A percentile compares a stretch with the other conserved stretches of the same genome.
These are phyloP conservation scores for Hygrocybe punicea DNA, from an alignment of 768 basidiomycete genomes.

Conservation along the genomic window DNA sequence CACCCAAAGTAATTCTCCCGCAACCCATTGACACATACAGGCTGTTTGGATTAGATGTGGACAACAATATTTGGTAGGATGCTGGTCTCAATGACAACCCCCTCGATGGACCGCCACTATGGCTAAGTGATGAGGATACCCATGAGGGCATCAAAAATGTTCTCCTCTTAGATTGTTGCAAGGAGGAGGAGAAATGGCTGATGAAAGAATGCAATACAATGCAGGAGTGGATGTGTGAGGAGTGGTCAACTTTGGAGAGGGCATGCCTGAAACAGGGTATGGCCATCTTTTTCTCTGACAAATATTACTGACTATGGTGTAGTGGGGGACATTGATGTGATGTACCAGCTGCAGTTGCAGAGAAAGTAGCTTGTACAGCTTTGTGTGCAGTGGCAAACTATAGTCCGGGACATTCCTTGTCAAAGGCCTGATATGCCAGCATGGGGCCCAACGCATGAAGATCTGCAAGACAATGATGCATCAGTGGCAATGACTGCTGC, in stretches of 20 bases:
- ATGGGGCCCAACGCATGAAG: background rate
- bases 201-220: background rate
- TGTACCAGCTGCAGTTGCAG: background rate
- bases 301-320: background rate
- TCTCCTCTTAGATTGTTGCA: background rate
- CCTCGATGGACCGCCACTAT: background rate
- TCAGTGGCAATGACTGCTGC: too few relatives aligned
- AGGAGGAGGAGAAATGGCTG: background rate
- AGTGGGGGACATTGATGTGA: background rate
- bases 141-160: background rate
- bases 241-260: background rate
- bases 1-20: constrained; percentile 18
- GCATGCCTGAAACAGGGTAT: background rate
- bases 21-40: constrained; percentile 13
- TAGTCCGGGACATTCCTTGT: background rate
- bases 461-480: background rate
- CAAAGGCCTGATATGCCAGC: background rate
- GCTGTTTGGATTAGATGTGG: constrained; percentile 27
- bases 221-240: background rate
- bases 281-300: background rate
- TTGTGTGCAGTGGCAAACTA: background rate
- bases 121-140: background rate
- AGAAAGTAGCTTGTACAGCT: background rate
- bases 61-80: constrained; percentile 32
- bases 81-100: constrained; percentile 22